phyloP scores from a whole-genome alignment of 306 rosid species.

The Fragaria ananassa region DNA sequence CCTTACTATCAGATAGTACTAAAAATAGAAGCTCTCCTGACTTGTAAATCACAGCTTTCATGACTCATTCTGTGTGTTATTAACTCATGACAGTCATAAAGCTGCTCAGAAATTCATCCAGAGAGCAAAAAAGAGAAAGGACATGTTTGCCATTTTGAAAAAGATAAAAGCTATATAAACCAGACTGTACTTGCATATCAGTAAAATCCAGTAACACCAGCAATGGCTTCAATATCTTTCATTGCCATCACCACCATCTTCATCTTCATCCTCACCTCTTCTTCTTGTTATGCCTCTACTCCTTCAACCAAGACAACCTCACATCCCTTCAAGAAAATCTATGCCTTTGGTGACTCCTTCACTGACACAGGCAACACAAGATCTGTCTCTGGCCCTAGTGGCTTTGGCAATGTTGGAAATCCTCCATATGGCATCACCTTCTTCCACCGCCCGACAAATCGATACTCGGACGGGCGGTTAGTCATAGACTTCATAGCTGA shows the following conservation, averaged over 20 bases:
- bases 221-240: slow-evolving; percentile 34
- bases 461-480: slow-evolving; percentile 89
- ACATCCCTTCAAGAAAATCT: slow-evolving; percentile 62
- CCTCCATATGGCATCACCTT: slow-evolving; percentile 72
- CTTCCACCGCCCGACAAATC: slow-evolving; percentile 79
- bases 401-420: slow-evolving; percentile 75
- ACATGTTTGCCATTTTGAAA: background rate
- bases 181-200: background rate
- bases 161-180: background rate
- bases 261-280: slow-evolving; percentile 31
- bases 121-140: background rate
- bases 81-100: background rate
- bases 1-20: background rate
- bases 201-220: background rate
- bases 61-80: background rate
- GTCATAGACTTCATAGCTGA: slow-evolving; percentile 79
- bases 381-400: slow-evolving; percentile 59
- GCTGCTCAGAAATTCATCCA: background rate
- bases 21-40: background rate
- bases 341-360: slow-evolving; percentile 88
- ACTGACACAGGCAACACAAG: slow-evolving; percentile 95
- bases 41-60: background rate
- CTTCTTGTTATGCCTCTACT: slow-evolving; percentile 20
- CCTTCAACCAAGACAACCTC: slow-evolving; percentile 17
- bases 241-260: slow-evolving; percentile 6